Conservation (phyloP, 169 alveolate species). For the Eimeria acervulina region DNA sequence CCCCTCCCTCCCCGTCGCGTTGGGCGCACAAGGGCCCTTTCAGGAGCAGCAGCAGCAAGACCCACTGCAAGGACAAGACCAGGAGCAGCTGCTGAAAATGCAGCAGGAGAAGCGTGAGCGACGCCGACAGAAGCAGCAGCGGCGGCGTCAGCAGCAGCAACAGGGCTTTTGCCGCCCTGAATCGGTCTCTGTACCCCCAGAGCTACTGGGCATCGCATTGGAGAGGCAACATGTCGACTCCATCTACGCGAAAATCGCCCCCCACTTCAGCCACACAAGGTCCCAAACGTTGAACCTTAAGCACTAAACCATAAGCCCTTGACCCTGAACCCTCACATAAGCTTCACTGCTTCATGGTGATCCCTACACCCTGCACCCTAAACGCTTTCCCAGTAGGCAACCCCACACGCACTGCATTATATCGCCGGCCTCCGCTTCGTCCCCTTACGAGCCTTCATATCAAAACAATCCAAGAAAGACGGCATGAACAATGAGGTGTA, state of each 20-base stretch:
- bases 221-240: constrained; percentile 69
- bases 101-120: constrained; percentile 47
- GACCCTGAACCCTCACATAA: neutral
- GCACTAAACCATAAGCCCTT: neutral
- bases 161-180: constrained; percentile 41
- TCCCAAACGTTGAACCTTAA: neutral
- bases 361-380: neutral
- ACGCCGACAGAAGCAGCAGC: constrained; percentile 42
- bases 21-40: neutral
- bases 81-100: neutral
- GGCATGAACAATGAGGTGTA: neutral
- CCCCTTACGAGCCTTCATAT: neutral
- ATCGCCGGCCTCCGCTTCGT: neutral
- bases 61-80: constrained; percentile 14
- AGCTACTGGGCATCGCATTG: constrained; percentile 37
- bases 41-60: constrained; percentile 30
- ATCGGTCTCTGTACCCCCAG: constrained; percentile 54
- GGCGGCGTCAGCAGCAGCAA: constrained; percentile 53
- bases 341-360: no score
- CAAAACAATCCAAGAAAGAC: neutral
- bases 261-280: constrained; percentile 62
- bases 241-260: constrained; percentile 53
- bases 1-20: neutral
- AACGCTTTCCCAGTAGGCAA: neutral
- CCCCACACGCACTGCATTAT: neutral